Conservation (phyloP, 257 asterid species). For the Cordia subcordata region DNA sequence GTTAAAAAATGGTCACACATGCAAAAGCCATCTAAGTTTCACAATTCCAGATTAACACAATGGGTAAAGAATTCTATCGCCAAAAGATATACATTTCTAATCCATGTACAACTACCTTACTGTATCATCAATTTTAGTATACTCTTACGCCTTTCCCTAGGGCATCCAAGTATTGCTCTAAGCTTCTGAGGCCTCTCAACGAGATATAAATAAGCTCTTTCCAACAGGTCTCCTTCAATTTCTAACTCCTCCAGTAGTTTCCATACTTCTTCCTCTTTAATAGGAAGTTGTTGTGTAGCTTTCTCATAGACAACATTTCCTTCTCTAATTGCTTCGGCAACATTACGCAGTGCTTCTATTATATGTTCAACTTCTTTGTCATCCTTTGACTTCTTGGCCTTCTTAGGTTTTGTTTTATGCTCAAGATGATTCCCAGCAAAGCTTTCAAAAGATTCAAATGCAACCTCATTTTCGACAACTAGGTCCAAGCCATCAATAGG, state of each 20-base stretch:
- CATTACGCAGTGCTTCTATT: background rate
- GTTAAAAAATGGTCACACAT: no score
- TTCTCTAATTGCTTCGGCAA: background rate
- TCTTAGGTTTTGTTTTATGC: background rate
- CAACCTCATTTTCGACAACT: background rate
- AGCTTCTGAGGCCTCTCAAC: background rate
- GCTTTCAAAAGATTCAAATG: background rate
- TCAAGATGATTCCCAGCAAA: background rate
- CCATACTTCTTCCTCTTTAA: background rate
- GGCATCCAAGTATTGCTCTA: background rate
- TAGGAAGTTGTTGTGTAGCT: background rate
- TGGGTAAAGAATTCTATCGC: no score
- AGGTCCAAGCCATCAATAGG: background rate
- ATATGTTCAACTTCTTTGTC: background rate
- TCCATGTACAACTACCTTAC: no score
- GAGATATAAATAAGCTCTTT: background rate
- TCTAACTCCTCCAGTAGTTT: background rate
- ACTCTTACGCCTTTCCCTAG: background rate
- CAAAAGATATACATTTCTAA: no score
- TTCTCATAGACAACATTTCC: background rate
- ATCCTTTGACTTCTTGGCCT: background rate
- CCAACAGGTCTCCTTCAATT: background rate
- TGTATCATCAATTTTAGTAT: background rate
- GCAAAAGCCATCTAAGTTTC: no score
- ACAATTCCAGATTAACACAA: no score